Conservation (phyloP, 1,139 yeast genomes). For the Hyphopichia pseudoburtonii region DNA sequence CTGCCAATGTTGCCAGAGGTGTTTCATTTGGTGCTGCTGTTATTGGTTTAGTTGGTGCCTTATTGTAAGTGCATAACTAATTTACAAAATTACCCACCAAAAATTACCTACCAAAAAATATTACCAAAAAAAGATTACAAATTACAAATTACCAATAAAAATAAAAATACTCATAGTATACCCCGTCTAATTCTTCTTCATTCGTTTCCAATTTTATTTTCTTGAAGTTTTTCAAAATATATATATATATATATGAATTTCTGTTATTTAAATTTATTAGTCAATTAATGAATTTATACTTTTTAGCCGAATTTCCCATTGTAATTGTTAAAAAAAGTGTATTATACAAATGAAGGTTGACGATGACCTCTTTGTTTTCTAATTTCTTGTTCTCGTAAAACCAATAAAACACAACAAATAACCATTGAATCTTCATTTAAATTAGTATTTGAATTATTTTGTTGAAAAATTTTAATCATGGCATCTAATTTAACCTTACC, state of each 20-base stretch:
- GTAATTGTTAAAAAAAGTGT: too few species aligned
- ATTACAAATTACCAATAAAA: too few species aligned
- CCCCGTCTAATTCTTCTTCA: neutral
- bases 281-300: too few species aligned
- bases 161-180: too few species aligned
- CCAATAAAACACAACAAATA: slow-evolving; percentile 30
- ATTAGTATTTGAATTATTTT: slow-evolving; percentile 6
- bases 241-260: neutral
- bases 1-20: slow-evolving; percentile 29
- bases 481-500: slow-evolving; percentile 28
- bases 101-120: too few species aligned
- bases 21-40: slow-evolving; percentile 45
- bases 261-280: too few species aligned
- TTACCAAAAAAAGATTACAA: too few species aligned
- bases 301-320: too few species aligned
- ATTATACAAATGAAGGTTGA: slow-evolving; percentile 20
- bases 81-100: too few species aligned
- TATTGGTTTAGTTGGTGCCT: slow-evolving; percentile 50
- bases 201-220: neutral
- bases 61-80: slow-evolving; percentile 42
- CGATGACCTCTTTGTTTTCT: slow-evolving; percentile 38
- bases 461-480: slow-evolving; percentile 15
- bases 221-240: neutral
- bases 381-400: slow-evolving; percentile 39
- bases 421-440: slow-evolving; percentile 25